Conservation (phyloP, 1,284 basidiomycete species). For the Malassezia yamatoensis region DNA sequence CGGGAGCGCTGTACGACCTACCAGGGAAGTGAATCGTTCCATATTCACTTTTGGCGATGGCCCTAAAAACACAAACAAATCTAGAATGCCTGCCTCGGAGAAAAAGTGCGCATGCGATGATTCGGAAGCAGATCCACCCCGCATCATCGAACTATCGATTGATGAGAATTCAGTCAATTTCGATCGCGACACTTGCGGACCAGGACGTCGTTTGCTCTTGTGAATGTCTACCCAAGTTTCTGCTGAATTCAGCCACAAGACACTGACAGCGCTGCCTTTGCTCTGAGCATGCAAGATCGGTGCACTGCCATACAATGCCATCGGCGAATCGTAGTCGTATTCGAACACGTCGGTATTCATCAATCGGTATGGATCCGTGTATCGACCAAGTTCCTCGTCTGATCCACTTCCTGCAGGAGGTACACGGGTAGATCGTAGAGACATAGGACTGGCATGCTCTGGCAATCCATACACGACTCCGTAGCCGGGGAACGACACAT, state of each 20-base stretch:
- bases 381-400: slow-evolving; percentile 34
- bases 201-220: slow-evolving; percentile 21
- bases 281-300: slow-evolving; percentile 83
- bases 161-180: background rate
- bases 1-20: slow-evolving; percentile 75
- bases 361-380: slow-evolving; percentile 75
- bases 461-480: slow-evolving; percentile 87
- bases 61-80: slow-evolving; percentile 84
- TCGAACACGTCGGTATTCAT: slow-evolving; percentile 97
- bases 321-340: slow-evolving; percentile 79
- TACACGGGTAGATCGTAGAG: slow-evolving; percentile 56
- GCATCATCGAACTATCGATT: background rate
- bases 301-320: slow-evolving; percentile 63
- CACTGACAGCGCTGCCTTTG: slow-evolving; percentile 64
- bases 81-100: slow-evolving; percentile 89
- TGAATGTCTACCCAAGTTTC: slow-evolving; percentile 92
- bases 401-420: slow-evolving; percentile 18
- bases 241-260: slow-evolving; percentile 81
- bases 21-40: slow-evolving; percentile 71
- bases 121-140: slow-evolving; percentile 10
- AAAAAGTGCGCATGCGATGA: slow-evolving; percentile 69
- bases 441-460: slow-evolving; percentile 83
- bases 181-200: background rate
- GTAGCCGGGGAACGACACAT: slow-evolving; percentile 84
- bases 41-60: slow-evolving; percentile 72